Conservation (phyloP, 768 basidiomycete species). For the Pleurotus ostreatus region DNA sequence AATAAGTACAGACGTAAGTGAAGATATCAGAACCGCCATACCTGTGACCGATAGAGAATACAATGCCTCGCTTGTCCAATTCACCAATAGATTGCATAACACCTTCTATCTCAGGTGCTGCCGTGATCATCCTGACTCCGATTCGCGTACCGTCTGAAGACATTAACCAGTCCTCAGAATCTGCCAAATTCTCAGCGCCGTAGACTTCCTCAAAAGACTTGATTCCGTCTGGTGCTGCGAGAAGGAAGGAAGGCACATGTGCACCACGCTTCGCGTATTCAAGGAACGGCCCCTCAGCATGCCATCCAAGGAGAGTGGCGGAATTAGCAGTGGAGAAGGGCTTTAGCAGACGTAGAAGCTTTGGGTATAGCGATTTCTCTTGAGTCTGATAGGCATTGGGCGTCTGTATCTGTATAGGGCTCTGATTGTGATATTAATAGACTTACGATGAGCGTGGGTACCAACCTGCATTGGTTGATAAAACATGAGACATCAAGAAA, state of each 20-base stretch:
- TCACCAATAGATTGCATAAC: constrained; percentile 67
- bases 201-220: constrained; percentile 73
- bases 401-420: background rate
- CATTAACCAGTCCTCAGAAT: constrained; percentile 68
- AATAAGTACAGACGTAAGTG: background rate
- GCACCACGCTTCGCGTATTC: constrained; percentile 81
- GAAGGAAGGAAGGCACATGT: constrained; percentile 66
- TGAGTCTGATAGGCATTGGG: constrained; percentile 53
- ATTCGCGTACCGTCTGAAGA: constrained; percentile 35
- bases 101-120: constrained; percentile 83
- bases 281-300: constrained; percentile 88
- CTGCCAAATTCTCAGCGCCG: constrained; percentile 58
- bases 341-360: constrained; percentile 60
- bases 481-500: constrained; percentile 20
- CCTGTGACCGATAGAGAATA: constrained; percentile 91
- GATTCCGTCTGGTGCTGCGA: constrained; percentile 59
- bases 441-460: constrained; percentile 71
- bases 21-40: constrained; percentile 19
- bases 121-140: constrained; percentile 78
- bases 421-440: background rate
- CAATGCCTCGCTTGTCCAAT: constrained; percentile 60
- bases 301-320: constrained; percentile 83
- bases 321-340: constrained; percentile 62
- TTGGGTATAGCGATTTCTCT: constrained; percentile 70
- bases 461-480: constrained; percentile 30